Evolutionary conservation across 768 basidiomycete species (phyloP), one percentile per base, ranked within the genome.

Genomic region (Phaeolepiota aurea): DNA sequence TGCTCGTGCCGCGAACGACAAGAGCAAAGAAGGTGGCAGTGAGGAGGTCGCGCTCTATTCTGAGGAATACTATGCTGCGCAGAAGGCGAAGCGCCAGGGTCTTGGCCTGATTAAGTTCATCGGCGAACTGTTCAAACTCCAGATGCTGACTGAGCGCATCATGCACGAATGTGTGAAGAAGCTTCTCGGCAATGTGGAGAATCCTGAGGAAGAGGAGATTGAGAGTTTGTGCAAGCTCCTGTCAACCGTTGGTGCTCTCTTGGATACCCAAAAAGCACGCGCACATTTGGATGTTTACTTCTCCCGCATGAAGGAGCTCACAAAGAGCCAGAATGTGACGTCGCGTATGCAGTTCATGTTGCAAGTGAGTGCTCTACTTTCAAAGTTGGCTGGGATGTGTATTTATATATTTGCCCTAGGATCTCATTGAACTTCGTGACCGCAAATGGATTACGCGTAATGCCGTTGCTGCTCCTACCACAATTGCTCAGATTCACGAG

Each of bases 131-230:
- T 99, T 91, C 82, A 97, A 97, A 68, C 71, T 99, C n/a, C 87
- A 89, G 65, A 96, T 97, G 91, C 70, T 98, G 41, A 92, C 91
- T 36, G 90, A 92, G 66, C 83, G 90, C 50, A 94, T 98, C 66
- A 99, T 98, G 88, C 87, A 92, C 69, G 87, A 91, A 63, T 99
- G 94, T 71, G 82, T 97, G 57, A 90, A 91, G 76, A 92, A 94
- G 65, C 75, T 97, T 10, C 71, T 98, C 10, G 77, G 83, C 41
- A 97, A 99, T 56, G 84, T 94, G 43, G 82, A 90, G 50, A 87
- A 89, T 53, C 96, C 92, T 0, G 92, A 97, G 55, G 94, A 98
- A 64, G 94, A 97, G 66, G 93, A 96, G 55, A 87, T 99, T 48
- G 94, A 98, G 72, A 88, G 84, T 35, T 73, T 96, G 42, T 97